Conservation (phyloP, 2,329 filamentous ascomycete genomes). For the Xylaria sp. region DNA sequence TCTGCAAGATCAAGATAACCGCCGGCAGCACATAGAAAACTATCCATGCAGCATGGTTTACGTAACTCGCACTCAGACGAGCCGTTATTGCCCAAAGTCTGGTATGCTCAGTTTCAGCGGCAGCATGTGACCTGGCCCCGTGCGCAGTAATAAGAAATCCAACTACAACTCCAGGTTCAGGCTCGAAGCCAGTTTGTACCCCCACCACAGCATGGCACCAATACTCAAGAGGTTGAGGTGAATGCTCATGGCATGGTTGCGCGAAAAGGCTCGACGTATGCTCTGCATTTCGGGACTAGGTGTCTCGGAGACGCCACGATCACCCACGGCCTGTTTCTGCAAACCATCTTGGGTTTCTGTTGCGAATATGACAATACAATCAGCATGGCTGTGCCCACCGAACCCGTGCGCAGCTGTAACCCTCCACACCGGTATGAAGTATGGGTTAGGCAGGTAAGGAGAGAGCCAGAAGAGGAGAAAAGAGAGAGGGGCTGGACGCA, state of each 20-base stretch:
- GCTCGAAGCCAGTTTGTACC: slow-evolving; percentile 45
- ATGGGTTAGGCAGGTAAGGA: too few relatives aligned
- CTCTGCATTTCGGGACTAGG: slow-evolving; percentile 45
- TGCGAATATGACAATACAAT: neutral
- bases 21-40: neutral
- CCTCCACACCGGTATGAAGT: too few relatives aligned
- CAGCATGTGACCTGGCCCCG: neutral
- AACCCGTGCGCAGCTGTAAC: neutral
- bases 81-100: neutral
- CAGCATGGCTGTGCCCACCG: neutral
- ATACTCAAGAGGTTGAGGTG: slow-evolving; percentile 55
- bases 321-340: slow-evolving; percentile 40
- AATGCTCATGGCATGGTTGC: slow-evolving; percentile 56
- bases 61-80: neutral
- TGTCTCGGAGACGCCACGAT: slow-evolving; percentile 2
- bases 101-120: neutral
- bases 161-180: slow-evolving; percentile 35
- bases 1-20: too few relatives aligned
- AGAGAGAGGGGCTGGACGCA: slow-evolving; percentile 28
- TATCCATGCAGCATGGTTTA: neutral
- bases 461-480: too few relatives aligned
- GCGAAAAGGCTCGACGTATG: slow-evolving; percentile 50
- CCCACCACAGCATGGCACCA: slow-evolving; percentile 49
- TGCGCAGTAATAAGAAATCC: slow-evolving; percentile 5
- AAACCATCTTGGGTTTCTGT: slow-evolving; percentile 21